These are phyloP conservation scores for Euphorbia corollata DNA, from an alignment of 441 rosid genomes.

Conservation along the genomic window DNA sequence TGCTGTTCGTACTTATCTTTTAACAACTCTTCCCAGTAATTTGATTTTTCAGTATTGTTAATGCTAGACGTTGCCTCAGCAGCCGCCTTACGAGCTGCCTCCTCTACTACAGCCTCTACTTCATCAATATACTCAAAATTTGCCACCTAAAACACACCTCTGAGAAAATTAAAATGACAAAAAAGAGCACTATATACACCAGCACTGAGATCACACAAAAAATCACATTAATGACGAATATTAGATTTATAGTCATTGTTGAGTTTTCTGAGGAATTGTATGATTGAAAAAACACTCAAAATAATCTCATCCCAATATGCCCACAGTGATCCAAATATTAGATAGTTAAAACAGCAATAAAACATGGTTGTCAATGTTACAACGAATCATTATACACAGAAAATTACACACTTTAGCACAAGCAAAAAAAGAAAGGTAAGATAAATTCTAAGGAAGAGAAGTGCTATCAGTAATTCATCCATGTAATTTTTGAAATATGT, in stretches of 20 bases:
- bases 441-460: neutral
- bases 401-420: neutral
- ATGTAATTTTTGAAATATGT: neutral
- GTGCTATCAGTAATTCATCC: neutral
- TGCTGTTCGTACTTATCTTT: constrained; percentile 73
- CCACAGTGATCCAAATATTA: neutral
- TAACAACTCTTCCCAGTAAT: constrained; percentile 90
- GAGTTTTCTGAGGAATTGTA: too few relatives aligned
- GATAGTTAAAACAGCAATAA: neutral
- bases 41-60: constrained; percentile 56
- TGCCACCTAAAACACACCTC: constrained; percentile 58
- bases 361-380: neutral
- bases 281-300: neutral
- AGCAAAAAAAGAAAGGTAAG: neutral
- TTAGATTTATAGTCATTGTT: neutral
- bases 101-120: constrained; percentile 54
- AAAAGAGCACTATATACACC: neutral
- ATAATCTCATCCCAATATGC: neutral
- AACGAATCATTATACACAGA: neutral
- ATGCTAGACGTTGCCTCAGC: constrained; percentile 48
- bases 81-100: constrained; percentile 51
- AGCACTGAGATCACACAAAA: neutral
- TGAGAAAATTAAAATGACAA: constrained; percentile 15
- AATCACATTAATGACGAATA: neutral
- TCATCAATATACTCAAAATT: constrained; percentile 93